Percentiles rank a stretch among this genome's conserved stretches.
phyloP scores from a whole-genome alignment of 345 rosid species.

The Populus ilicifolia region DNA sequence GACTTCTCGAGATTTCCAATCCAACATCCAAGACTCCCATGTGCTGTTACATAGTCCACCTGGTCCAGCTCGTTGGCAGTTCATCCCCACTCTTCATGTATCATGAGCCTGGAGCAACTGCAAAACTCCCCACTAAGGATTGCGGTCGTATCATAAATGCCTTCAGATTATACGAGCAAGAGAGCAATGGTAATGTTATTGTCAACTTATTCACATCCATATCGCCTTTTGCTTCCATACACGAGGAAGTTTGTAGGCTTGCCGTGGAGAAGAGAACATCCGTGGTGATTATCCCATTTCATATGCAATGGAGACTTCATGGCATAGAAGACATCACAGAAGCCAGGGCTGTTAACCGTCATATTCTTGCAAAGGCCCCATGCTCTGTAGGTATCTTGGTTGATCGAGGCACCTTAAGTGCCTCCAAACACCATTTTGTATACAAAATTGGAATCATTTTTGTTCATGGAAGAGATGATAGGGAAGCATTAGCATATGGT shows the following conservation, averaged over 20 bases:
- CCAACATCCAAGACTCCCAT: conserved; percentile 11
- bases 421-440: neutral
- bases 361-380: conserved; percentile 50
- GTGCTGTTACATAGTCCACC: conserved; percentile 18
- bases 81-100: conserved; percentile 10
- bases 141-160: conserved; percentile 33
- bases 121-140: neutral
- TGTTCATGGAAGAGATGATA: conserved; percentile 30
- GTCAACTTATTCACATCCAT: conserved; percentile 46
- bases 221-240: conserved; percentile 44
- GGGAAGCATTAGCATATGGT: conserved; percentile 29
- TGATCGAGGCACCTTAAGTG: conserved; percentile 27
- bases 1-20: conserved; percentile 10
- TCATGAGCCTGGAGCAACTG: conserved; percentile 9
- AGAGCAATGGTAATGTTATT: conserved; percentile 26
- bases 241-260: conserved; percentile 50
- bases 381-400: conserved; percentile 43
- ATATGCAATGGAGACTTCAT: conserved; percentile 37
- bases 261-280: conserved; percentile 49
- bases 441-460: conserved; percentile 42
- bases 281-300: conserved; percentile 45
- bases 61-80: conserved; percentile 16
- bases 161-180: conserved; percentile 39
- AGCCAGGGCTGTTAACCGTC: conserved; percentile 32
- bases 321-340: conserved; percentile 32